These are phyloP conservation scores for Solanum hybrid DNA, from an alignment of 305 asterid species.

Conservation along the genomic window DNA sequence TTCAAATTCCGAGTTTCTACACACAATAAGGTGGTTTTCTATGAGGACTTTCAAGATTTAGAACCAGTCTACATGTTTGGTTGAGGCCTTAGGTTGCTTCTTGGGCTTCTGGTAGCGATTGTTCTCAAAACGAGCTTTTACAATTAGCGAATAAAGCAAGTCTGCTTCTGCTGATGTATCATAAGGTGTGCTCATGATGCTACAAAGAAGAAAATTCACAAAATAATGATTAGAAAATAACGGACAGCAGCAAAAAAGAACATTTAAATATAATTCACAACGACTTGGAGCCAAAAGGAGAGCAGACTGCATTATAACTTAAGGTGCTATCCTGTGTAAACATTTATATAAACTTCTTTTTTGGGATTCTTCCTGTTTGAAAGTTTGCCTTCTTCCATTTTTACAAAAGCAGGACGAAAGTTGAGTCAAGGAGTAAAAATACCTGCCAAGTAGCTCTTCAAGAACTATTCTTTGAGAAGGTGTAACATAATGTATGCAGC, in stretches of 20 bases:
- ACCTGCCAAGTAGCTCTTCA: slow-evolving; percentile 84
- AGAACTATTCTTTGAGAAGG: slow-evolving; percentile 78
- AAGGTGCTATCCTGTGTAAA: background rate
- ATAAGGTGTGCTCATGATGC: slow-evolving; percentile 59
- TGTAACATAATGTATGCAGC: slow-evolving; percentile 78
- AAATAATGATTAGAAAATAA: background rate
- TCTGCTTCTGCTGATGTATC: slow-evolving; percentile 85
- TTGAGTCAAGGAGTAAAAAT: background rate
- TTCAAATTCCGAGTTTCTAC: background rate
- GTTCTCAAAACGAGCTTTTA: slow-evolving; percentile 66
- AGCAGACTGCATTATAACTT: background rate
- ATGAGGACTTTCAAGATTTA: slow-evolving; percentile 5
- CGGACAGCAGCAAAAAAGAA: background rate
- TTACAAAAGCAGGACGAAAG: background rate
- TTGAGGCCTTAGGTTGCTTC: slow-evolving; percentile 40
- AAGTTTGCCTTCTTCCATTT: background rate
- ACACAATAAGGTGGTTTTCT: background rate
- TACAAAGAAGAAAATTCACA: slow-evolving; percentile 13
- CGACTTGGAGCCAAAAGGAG: background rate
- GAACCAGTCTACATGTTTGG: slow-evolving; percentile 50
- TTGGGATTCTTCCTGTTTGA: background rate
- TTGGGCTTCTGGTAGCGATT: slow-evolving; percentile 55
- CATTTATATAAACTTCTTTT: background rate
- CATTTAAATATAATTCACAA: too few relatives aligned
- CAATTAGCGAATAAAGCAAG: slow-evolving; percentile 58